Evolutionary conservation across 176 grass and related monocot species (phyloP).

Genomic region (Alopecurus myosuroides): DNA sequence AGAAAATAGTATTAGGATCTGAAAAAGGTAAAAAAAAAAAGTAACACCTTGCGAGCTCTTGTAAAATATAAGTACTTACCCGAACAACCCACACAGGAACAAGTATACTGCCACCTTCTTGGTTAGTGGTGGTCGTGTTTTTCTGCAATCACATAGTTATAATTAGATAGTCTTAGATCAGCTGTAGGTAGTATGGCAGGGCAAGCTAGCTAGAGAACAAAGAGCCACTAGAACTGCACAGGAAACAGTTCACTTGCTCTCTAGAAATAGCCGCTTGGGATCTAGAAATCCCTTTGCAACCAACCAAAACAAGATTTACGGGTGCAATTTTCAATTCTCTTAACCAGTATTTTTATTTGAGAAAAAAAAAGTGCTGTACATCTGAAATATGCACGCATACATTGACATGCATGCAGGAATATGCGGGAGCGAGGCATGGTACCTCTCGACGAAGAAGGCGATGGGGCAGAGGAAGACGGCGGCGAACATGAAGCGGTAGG

Average conservation of each 20-base stretch:
- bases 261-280: too few relatives aligned
- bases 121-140: conserved; percentile 36
- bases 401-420: too few relatives aligned
- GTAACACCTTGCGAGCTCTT: not conserved
- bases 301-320: too few relatives aligned
- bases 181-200: not conserved
- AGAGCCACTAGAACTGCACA: too few relatives aligned
- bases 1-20: not conserved
- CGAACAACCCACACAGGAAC: conserved; percentile 32
- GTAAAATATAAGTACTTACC: not conserved
- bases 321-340: too few relatives aligned
- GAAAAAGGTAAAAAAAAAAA: not conserved
- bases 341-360: too few relatives aligned
- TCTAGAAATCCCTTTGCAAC: too few relatives aligned
- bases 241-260: too few relatives aligned
- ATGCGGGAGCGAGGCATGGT: not conserved
- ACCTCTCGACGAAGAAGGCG: conserved; percentile 71
- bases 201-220: too few relatives aligned
- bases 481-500: conserved; percentile 60
- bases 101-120: conserved; percentile 19
- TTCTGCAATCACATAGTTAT: not conserved
- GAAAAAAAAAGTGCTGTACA: too few relatives aligned
- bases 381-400: too few relatives aligned
- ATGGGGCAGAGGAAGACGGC: conserved; percentile 44
- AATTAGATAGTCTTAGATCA: not conserved